Conservation (phyloP, 108 stramenopile species). For the Pseudonitzschia delicatissima region DNA sequence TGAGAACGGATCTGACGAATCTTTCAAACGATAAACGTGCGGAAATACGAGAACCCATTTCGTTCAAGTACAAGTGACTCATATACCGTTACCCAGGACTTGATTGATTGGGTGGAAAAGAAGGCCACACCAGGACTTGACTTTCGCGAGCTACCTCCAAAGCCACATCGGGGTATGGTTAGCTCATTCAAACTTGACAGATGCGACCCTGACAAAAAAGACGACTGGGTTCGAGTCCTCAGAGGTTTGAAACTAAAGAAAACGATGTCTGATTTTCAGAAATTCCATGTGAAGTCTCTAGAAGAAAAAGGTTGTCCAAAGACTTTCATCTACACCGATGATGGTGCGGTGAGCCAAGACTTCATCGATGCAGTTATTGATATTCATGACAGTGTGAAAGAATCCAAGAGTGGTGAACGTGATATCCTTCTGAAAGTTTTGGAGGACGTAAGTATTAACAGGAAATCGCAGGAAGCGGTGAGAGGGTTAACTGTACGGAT, state of each 20-base stretch:
- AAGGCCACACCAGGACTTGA: background rate
- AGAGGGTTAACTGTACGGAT: background rate
- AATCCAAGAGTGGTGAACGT: background rate
- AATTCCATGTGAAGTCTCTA: background rate
- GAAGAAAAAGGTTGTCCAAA: background rate
- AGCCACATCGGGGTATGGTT: background rate
- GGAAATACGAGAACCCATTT: background rate
- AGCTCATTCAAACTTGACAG: background rate
- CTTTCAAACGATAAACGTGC: background rate
- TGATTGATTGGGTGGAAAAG: background rate
- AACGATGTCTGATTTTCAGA: background rate
- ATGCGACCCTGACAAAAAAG: background rate
- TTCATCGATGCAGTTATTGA: background rate
- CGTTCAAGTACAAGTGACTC: background rate
- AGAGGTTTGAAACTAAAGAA: background rate
- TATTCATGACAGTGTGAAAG: background rate
- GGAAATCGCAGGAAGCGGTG: background rate
- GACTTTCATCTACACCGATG: background rate
- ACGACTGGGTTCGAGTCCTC: background rate
- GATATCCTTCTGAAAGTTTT: background rate
- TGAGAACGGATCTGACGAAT: background rate
- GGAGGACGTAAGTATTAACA: background rate
- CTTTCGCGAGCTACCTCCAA: background rate
- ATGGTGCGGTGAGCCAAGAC: background rate
- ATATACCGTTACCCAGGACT: background rate